Evolutionary conservation across 1,284 basidiomycete species (phyloP).

Genomic region (Spongispora temasekensis): DNA sequence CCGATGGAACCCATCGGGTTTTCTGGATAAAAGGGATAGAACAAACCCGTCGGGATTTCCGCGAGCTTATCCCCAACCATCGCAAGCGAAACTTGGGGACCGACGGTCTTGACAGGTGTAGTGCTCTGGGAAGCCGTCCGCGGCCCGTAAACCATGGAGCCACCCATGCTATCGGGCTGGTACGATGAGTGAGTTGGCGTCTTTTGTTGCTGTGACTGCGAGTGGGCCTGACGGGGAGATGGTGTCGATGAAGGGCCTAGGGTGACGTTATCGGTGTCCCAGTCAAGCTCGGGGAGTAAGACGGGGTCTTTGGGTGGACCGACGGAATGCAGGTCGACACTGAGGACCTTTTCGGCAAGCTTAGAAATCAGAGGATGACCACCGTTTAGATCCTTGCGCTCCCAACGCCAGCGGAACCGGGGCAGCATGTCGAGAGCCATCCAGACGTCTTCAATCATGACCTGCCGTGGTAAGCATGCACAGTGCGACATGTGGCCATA

Average conservation of each 20-base stretch:
- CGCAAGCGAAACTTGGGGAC: conserved; percentile 25
- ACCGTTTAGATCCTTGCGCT: conserved; percentile 73
- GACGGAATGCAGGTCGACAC: conserved; percentile 62
- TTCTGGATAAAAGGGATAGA: conserved; percentile 76
- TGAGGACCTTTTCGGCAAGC: conserved; percentile 75
- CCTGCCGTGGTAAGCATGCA: conserved; percentile 58
- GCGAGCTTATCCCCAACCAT: conserved; percentile 47
- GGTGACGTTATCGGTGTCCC: conserved; percentile 54
- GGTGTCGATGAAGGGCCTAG: conserved; percentile 32
- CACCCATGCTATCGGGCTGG: conserved; percentile 21
- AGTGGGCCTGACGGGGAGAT: conserved; percentile 31
- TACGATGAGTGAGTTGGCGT: conserved; percentile 43
- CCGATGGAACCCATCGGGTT: conserved; percentile 35
- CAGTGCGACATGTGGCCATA: conserved; percentile 81
- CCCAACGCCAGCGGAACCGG: conserved; percentile 85
- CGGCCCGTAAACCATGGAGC: conserved; percentile 38
- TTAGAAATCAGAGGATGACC: conserved; percentile 79
- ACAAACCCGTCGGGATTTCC: conserved; percentile 63
- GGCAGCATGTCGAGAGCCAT: conserved; percentile 83
- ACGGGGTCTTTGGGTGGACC: conserved; percentile 57
- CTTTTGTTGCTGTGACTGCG: conserved; percentile 38
- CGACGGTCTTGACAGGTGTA: conserved; percentile 26
- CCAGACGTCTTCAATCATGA: conserved; percentile 77
- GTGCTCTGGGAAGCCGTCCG: conserved; percentile 36
- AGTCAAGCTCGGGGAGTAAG: conserved; percentile 66